Base-by-base conservation (phyloP, 2,329 filamentous ascomycete species). In the Rachicladosporium sp. region DNA sequence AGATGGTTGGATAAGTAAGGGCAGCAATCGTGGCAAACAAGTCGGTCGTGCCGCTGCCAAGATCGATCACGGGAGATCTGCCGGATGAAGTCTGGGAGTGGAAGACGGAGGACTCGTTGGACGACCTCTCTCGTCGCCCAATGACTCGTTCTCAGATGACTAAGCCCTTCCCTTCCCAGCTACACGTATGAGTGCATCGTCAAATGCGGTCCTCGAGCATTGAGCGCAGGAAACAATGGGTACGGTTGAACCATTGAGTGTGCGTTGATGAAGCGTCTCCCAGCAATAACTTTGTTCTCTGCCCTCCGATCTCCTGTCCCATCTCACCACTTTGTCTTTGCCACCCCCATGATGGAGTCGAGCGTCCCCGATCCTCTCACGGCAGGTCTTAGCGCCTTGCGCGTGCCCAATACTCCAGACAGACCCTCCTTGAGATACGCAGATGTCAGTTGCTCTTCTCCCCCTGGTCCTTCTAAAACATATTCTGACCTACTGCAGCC, bases 361-460 rank as follows among this genome's bases (percentile, higher is more conserved):
- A 30, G 21, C 9, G 30, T 11, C 7, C n/a, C 19, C n/a, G 49
- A 54, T 36, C 52, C 50, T 5, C 36, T 53, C 7, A 43, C 48
- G n/a, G 44, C 47, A 35, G 50, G 50, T 21, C 37, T 53, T 12
- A 46, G 42, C 31, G 47, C 50, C 4, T 41, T 46, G 7, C 4
- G 29, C 7, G 23, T n/a, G 3, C 33, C 45, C 7, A 41, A 46
- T 33, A 42, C 38, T 35, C 37, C 39, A 11, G 12, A 13, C 10
- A 21, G 40, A 29, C 40, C 41, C 8, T 48, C 49, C 46, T 15
- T 65, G 57, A 52, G 53, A 48, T 67, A 65, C 44, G 58, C 63
- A 40, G 64, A 67, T 61, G 64, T 67, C 50, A 53, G 64, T 64
- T 43, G 47, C 50, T 3, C 10, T 12, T 7, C 32, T 10, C 5